These are phyloP conservation scores for Dacryopinax primogenitus DNA, from an alignment of 768 basidiomycete species.

Conservation along the genomic window DNA sequence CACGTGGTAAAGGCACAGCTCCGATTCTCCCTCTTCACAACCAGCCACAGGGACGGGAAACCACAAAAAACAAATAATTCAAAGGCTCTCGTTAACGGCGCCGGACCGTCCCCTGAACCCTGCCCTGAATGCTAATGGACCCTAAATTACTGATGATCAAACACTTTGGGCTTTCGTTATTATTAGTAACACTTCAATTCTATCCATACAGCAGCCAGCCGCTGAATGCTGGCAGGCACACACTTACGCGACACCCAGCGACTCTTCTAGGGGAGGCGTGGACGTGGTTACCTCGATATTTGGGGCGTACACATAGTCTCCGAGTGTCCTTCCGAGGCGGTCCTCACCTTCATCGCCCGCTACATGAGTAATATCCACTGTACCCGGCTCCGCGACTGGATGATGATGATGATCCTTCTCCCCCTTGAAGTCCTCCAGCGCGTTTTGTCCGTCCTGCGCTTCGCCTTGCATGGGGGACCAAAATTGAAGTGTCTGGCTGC, in stretches of 20 bases:
- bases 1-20: too few relatives aligned
- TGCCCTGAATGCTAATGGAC: too few relatives aligned
- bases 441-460: not conserved
- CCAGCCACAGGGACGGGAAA: too few relatives aligned
- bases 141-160: too few relatives aligned
- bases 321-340: not conserved
- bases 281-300: not conserved
- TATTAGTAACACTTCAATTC: too few relatives aligned
- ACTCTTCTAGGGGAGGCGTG: not conserved
- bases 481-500: constrained; percentile 56
- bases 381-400: not conserved
- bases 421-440: not conserved
- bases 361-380: not conserved
- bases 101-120: too few relatives aligned
- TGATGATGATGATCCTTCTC: not conserved
- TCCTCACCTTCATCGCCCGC: not conserved
- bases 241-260: not conserved
- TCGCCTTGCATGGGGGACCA: constrained; percentile 15
- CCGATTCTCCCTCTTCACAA: too few relatives aligned
- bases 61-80: too few relatives aligned
- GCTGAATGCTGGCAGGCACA: too few relatives aligned
- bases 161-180: too few relatives aligned
- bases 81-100: too few relatives aligned
- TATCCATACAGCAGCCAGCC: not conserved
- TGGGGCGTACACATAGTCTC: not conserved